Evolutionary conservation across 2,329 filamentous ascomycete species (phyloP), one percentile per base, ranked within the genome.

Genomic region (Fusarium brevicatenulatum): DNA sequence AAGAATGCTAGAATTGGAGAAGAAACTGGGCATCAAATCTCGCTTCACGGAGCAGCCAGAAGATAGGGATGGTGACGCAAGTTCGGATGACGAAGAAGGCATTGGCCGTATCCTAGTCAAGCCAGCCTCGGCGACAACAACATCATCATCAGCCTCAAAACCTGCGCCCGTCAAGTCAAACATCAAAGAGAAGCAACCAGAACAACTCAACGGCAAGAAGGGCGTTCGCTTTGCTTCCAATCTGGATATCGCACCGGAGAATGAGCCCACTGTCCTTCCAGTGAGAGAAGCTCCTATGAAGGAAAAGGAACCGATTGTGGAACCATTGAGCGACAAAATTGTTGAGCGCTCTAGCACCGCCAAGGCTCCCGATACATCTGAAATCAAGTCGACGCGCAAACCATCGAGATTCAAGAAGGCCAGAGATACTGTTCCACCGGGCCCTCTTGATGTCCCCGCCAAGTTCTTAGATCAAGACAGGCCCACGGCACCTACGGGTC

Each of bases 1-100:
- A 75, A 89, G 93, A 74, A 98, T 99, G 96, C 87, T 92, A 49
- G 93, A 95, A 73, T 85, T 99, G 9, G 93, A 98, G 81, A 87
- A 91, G 78, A 92, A 91, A 71, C 86, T 98, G 1, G 87, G 86
- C n/a, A 88, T 91, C 71, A 88, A 84, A 70, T 85, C 85, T 7
- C 82, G 83, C 19, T 85, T 84, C 53, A 83, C 81, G 86, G 78
- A 91, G 21, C 60, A 74, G 39, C 63, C 70, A 88, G 77, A 89
- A 86, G 59, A 82, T 6, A 81, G 83, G 4, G 80, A 82, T 16
- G 82, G 82, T 11, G 79, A 82, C 16, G 63, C 72, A 11, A 67
- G 62, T 50, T 66, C 66, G 2, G 80, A 83, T 18, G 80, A 83
- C 19, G 81, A 89, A 70, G 85, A 89, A 69, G 85, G 87, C 49